Conservation (phyloP, 73 alveolate species). For the Uronychia setigera region DNA sequence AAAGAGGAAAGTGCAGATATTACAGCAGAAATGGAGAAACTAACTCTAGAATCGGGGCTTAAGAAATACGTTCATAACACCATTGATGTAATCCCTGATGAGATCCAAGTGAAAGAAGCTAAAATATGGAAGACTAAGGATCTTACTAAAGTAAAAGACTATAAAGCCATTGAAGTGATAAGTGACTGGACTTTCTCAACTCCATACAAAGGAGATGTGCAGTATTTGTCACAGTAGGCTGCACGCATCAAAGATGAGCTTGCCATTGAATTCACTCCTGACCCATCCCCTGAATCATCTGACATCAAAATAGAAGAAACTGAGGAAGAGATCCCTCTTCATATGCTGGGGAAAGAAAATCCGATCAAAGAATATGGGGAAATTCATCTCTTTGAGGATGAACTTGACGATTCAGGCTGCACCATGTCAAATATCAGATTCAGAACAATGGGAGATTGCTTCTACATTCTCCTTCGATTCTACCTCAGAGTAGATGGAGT, state of each 20-base stretch:
- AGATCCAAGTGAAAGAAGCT: constrained; percentile 73
- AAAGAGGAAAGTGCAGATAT: constrained; percentile 4
- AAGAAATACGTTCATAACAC: constrained; percentile 28
- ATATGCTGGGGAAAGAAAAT: constrained; percentile 78
- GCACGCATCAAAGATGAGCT: constrained; percentile 54
- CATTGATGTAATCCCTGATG: constrained; percentile 72
- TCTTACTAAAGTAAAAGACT: constrained; percentile 63
- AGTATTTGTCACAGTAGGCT: constrained; percentile 31
- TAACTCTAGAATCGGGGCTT: constrained; percentile 2
- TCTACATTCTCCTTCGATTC: constrained; percentile 91
- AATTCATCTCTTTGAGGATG: constrained; percentile 93
- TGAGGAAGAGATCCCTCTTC: constrained; percentile 89
- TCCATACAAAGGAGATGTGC: constrained; percentile 93
- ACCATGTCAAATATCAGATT: constrained; percentile 88
- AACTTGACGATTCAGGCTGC: constrained; percentile 95
- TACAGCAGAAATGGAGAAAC: constrained; percentile 40
- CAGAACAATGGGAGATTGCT: constrained; percentile 98
- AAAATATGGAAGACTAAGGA: constrained; percentile 76
- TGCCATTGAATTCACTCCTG: constrained; percentile 23
- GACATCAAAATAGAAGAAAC: constrained; percentile 70
- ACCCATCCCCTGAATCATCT: constrained; percentile 12
- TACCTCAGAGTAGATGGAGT: constrained; percentile 98
- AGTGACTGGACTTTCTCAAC: constrained; percentile 96
- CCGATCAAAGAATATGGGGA: constrained; percentile 92
- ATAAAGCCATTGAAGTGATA: constrained; percentile 54